Evolutionary conservation across 768 basidiomycete species (phyloP).

Genomic region (Phaeotremella skinneri): DNA sequence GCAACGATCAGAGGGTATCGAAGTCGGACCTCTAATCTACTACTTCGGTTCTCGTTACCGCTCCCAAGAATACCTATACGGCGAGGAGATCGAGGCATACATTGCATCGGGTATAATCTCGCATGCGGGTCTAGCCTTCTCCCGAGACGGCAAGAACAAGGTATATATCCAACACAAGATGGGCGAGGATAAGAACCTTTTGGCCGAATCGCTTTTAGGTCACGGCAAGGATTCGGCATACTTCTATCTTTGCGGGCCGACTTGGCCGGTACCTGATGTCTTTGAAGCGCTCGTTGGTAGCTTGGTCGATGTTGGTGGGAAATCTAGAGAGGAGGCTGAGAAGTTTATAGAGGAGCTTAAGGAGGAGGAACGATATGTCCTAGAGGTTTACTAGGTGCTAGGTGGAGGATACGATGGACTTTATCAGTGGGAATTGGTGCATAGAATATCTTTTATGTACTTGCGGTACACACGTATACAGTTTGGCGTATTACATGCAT

Average conservation of each 20-base stretch:
- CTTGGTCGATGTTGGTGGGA: conserved; percentile 67
- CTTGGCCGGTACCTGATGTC: conserved; percentile 99
- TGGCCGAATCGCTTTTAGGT: conserved; percentile 69
- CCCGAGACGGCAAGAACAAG: conserved; percentile 85
- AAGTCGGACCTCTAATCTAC: conserved; percentile 90
- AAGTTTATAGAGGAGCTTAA: conserved; percentile 74
- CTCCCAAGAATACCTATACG: conserved; percentile 90
- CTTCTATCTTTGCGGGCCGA: conserved; percentile 97
- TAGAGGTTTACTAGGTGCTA: conserved; percentile 65
- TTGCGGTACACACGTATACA: neutral
- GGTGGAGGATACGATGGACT: too few species aligned
- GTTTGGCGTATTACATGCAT: neutral
- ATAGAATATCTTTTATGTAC: too few species aligned
- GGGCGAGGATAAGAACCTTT: conserved; percentile 76
- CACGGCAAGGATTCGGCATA: conserved; percentile 54
- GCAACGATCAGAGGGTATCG: conserved; percentile 69
- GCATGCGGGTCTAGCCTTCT: conserved; percentile 91
- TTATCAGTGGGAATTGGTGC: too few species aligned
- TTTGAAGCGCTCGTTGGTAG: conserved; percentile 86
- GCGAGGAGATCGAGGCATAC: conserved; percentile 78
- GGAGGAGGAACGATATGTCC: conserved; percentile 94
- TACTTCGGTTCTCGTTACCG: conserved; percentile 98
- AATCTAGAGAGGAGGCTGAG: conserved; percentile 66
- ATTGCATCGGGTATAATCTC: conserved; percentile 79
- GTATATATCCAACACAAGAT: conserved; percentile 99